Evolutionary conservation across 2,329 filamentous ascomycete species (phyloP).

Genomic region (Rutstroemia sydowiana): DNA sequence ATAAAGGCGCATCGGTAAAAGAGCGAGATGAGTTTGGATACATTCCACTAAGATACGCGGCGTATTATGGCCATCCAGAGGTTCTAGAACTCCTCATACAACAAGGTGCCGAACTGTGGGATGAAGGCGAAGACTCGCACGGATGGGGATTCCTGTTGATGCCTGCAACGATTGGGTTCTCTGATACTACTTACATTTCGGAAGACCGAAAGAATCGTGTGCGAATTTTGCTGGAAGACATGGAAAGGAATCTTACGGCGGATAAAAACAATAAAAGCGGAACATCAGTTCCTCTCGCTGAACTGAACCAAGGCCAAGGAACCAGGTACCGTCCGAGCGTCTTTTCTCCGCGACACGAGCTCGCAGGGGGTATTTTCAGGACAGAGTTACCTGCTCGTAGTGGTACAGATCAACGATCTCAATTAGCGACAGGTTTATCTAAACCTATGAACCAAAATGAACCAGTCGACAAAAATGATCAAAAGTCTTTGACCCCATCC

Average conservation of each 20-base stretch:
- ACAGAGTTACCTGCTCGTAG: not conserved
- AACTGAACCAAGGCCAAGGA: not conserved
- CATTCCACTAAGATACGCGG: slow-evolving; percentile 11
- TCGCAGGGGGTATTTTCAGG: not conserved
- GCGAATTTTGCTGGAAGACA: slow-evolving; percentile 5
- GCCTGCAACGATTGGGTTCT: slow-evolving; percentile 8
- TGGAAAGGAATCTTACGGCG: not conserved
- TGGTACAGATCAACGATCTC: too few species aligned
- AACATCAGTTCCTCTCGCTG: too few species aligned
- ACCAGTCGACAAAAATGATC: too few species aligned
- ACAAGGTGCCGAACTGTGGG: slow-evolving; percentile 9
- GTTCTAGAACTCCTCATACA: slow-evolving; percentile 6
- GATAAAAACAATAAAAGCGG: not conserved
- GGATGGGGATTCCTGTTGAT: not conserved
- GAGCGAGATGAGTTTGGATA: slow-evolving; percentile 8
- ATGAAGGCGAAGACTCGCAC: slow-evolving; percentile 7
- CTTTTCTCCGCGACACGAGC: not conserved
- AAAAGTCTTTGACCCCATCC: too few species aligned
- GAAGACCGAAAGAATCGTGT: slow-evolving; percentile 5
- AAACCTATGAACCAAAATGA: too few species aligned
- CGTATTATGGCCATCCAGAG: slow-evolving; percentile 10
- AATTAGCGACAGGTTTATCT: too few species aligned
- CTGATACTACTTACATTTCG: slow-evolving; percentile 1
- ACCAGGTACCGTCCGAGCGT: not conserved
- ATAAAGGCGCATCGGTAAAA: slow-evolving; percentile 8